A percentile compares a stretch with the other conserved stretches of the same genome.
Evolutionary conservation across 208 protist genomes (phyloP).

Genomic region (Trypanosoma theileri): DNA sequence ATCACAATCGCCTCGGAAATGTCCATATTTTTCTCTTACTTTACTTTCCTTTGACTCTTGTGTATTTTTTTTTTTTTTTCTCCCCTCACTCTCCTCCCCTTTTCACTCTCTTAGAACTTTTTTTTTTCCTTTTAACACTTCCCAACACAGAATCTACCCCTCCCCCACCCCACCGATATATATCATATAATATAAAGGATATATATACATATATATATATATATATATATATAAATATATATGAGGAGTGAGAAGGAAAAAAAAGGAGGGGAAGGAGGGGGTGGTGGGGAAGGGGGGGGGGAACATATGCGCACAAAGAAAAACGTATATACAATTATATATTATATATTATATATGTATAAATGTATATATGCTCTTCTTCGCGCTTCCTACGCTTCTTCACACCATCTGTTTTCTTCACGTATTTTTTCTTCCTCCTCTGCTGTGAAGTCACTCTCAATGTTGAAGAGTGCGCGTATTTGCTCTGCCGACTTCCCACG

Average conservation of each 20-base stretch:
- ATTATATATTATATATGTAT: slow-evolving; percentile 2
- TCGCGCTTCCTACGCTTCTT: slow-evolving; percentile 52
- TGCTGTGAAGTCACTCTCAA: slow-evolving; percentile 95
- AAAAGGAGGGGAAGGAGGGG: not conserved
- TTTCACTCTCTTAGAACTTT: too few relatives aligned
- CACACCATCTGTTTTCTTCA: slow-evolving; percentile 88
- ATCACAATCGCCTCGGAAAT: too few relatives aligned
- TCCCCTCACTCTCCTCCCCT: too few relatives aligned
- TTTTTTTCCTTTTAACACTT: too few relatives aligned
- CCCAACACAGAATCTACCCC: too few relatives aligned
- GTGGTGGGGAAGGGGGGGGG: not conserved
- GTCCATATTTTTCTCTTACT: too few relatives aligned
- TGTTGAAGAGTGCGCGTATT: slow-evolving; percentile 94
- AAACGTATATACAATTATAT: not conserved
- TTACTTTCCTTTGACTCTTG: too few relatives aligned
- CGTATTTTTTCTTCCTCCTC: slow-evolving; percentile 93
- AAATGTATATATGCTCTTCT: slow-evolving; percentile 1
- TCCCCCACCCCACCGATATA: too few relatives aligned
- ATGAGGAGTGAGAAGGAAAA: not conserved
- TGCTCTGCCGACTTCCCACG: slow-evolving; percentile 94
- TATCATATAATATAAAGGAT: too few relatives aligned
- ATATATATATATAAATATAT: not conserved
- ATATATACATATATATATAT: too few relatives aligned
- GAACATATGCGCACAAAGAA: too few relatives aligned
- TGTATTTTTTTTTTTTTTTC: too few relatives aligned